Evolutionary conservation across 345 rosid species (phyloP).

Genomic region (Lepidium aucheri): DNA sequence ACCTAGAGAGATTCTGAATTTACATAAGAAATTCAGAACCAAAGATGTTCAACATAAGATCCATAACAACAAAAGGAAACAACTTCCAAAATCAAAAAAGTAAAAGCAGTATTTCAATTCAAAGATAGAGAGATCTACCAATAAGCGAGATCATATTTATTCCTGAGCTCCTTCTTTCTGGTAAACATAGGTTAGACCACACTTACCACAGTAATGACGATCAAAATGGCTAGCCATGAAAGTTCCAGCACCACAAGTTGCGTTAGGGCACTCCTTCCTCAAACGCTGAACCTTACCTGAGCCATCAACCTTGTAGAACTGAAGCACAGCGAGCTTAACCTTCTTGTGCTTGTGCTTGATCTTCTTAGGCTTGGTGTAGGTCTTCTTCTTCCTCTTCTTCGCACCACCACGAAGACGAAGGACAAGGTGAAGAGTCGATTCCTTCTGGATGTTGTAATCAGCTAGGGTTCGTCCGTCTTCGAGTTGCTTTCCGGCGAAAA

Average conservation of each 20-base stretch:
- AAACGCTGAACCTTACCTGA: constrained; percentile 54
- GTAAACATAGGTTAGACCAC: constrained; percentile 62
- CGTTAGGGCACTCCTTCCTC: constrained; percentile 63
- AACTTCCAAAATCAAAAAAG: background rate
- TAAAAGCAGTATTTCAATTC: background rate
- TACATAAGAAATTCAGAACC: background rate
- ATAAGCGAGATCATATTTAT: background rate
- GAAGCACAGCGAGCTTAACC: constrained; percentile 62
- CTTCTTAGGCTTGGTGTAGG: constrained; percentile 67
- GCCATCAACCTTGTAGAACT: constrained; percentile 62
- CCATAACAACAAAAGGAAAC: background rate
- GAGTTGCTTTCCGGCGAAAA: constrained; percentile 66
- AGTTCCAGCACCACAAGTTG: constrained; percentile 58
- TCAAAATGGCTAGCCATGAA: constrained; percentile 72
- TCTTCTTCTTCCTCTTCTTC: constrained; percentile 66
- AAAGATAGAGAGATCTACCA: background rate
- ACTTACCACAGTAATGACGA: constrained; percentile 70
- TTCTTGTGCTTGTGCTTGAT: constrained; percentile 63
- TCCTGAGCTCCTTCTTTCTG: constrained; percentile 53
- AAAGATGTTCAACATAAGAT: constrained; percentile 14
- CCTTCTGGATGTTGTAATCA: constrained; percentile 50
- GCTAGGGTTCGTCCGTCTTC: constrained; percentile 54
- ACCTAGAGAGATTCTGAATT: background rate
- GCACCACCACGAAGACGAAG: constrained; percentile 52
- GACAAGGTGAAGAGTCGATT: constrained; percentile 46